Base-by-base conservation (phyloP, 2,329 filamentous ascomycete species). In the Sporothrix humicola region DNA sequence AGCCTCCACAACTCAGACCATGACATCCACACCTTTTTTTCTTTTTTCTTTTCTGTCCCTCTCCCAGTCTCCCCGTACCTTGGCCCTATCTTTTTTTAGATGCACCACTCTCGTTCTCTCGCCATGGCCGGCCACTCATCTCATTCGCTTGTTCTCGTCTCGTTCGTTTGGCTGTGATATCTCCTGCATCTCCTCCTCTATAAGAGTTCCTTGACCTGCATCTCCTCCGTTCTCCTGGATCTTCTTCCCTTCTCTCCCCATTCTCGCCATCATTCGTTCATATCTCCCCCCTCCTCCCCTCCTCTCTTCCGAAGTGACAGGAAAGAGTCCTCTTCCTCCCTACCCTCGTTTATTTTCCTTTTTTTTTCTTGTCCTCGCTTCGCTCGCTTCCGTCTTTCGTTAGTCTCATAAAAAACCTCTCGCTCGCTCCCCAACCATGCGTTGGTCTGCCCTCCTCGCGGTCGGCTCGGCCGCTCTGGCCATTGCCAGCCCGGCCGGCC, bases 401-500 rank as follows among this genome's bases (percentile, higher is more conserved):
- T 59, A 4, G 17, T 12, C 52, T 31, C 44, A 63, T n/a, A 46
- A 50, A 31, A 20, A 20, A 37, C 42, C 13, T 20, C 7, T 10
- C 17, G 31, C 13, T 15, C 31, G 56, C 58, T 17, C 54, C 59
- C 23, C 56, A 1, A 70, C 50, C 54, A 76, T 76, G 76, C 73
- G 66, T 37, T 74, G 71, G 72, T 74, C 74, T 9, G 31, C 72
- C 13, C n/a, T 75, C 31, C 42, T 76, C 17, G 58, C 72, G 37
- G 17, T 76, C 48, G 74, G 74, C 58, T 72, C 75, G 23, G 42
- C 71, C 13, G 74, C 72, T 63, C 23, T 69, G 1, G 71, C 69
- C 48, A 44, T 68, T 1, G 74, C 75, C 71, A 72, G 69, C 23
- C 74, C 74, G 37, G 70, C 31, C 37, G 46, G 31, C 13, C 10